These are phyloP conservation scores for Acorus gramineus DNA, from an alignment of 106 monocot genomes.

Conservation along the genomic window DNA sequence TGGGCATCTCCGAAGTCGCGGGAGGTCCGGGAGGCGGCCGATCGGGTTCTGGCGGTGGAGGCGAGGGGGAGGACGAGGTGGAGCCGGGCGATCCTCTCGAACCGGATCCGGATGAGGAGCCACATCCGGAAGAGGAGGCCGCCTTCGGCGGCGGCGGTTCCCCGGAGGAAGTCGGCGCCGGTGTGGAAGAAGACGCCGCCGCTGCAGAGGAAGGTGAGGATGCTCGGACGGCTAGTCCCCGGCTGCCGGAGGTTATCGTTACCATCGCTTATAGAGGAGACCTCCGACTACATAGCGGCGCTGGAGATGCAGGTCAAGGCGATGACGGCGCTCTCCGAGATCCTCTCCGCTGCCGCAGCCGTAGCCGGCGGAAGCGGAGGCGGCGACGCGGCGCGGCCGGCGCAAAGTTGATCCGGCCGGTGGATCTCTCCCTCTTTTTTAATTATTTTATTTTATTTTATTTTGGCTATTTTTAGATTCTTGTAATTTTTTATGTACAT, in stretches of 20 bases:
- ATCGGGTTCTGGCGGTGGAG: slow-evolving; percentile 62
- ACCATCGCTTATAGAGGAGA: slow-evolving; percentile 61
- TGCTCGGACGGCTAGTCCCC: slow-evolving; percentile 69
- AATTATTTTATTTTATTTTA: too few species aligned
- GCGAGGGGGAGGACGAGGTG: slow-evolving; percentile 70
- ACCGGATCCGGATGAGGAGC: slow-evolving; percentile 1
- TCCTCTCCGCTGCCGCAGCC: slow-evolving; percentile 19
- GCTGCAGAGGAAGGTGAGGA: slow-evolving; percentile 38
- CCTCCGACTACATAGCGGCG: slow-evolving; percentile 83
- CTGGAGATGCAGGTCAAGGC: slow-evolving; percentile 91
- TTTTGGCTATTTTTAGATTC: too few species aligned
- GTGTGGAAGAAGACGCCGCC: slow-evolving; percentile 4
- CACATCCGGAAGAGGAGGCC: neutral
- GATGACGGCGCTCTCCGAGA: slow-evolving; percentile 52
- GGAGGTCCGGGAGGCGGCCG: slow-evolving; percentile 67
- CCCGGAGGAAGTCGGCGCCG: neutral
- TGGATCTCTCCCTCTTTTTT: too few species aligned
- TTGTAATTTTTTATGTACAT: too few species aligned
- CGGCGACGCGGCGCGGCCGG: too few species aligned
- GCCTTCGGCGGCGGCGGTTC: neutral
- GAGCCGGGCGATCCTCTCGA: slow-evolving; percentile 81
- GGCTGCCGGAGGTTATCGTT: slow-evolving; percentile 75
- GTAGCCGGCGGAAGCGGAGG: neutral
- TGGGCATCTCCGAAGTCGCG: slow-evolving; percentile 23
- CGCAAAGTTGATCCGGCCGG: too few species aligned